phyloP scores from a whole-genome alignment of 345 rosid genomes.

The Salix viminalis region DNA sequence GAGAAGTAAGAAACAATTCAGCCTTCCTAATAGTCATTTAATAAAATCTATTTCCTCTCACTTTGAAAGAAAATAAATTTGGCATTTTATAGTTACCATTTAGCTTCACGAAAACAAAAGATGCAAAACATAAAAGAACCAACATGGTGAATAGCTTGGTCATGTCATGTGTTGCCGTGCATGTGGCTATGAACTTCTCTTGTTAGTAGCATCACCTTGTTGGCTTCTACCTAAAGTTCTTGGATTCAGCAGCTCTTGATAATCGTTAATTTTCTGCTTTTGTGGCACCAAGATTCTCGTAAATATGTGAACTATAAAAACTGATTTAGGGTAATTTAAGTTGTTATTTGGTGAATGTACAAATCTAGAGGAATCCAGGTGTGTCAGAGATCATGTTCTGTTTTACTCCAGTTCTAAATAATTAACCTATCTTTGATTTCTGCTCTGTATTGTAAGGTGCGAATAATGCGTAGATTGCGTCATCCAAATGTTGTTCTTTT shows the following conservation, averaged over 20 bases:
- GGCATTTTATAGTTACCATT: background rate
- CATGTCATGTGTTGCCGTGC: background rate
- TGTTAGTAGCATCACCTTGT: background rate
- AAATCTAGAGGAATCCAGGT: background rate
- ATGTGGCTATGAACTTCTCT: background rate
- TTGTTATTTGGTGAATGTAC: no score
- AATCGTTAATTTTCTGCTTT: background rate
- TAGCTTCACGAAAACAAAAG: background rate
- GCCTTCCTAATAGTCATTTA: conserved; percentile 8
- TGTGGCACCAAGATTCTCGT: background rate
- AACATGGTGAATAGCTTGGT: background rate
- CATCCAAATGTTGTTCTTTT: conserved; percentile 98
- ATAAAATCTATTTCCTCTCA: background rate
- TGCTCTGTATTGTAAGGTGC: conserved; percentile 51
- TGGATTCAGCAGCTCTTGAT: background rate
- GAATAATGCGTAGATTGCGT: conserved; percentile 95
- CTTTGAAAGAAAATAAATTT: background rate
- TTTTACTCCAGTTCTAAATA: conserved; percentile 1
- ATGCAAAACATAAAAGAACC: background rate
- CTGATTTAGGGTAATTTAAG: background rate
- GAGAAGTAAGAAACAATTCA: conserved; percentile 71
- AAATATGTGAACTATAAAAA: background rate
- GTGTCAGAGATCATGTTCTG: conserved; percentile 6
- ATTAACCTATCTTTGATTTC: conserved; percentile 1
- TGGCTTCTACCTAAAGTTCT: background rate